phyloP scores from a whole-genome alignment of 2,329 filamentous ascomycete genomes.

The Verticillium tricorpus region DNA sequence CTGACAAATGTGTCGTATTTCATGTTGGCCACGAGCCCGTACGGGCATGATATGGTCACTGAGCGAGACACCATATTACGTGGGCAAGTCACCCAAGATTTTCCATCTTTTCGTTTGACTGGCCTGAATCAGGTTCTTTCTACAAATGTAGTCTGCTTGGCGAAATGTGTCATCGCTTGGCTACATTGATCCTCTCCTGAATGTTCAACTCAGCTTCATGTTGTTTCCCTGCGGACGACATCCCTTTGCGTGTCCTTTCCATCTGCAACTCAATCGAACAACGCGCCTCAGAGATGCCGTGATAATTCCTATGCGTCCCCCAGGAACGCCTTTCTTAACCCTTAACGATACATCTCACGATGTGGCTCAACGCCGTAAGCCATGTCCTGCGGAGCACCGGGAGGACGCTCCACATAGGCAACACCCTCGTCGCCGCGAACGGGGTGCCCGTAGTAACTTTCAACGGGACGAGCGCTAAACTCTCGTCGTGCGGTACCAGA shows the following conservation, averaged over 20 bases:
- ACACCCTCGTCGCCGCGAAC: conserved; percentile 31
- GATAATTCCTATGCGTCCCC: not conserved
- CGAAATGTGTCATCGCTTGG: too few species aligned
- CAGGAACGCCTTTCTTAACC: not conserved
- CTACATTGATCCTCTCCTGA: too few species aligned
- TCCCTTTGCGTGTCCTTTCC: too few species aligned
- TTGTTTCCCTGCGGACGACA: too few species aligned
- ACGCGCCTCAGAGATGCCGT: not conserved
- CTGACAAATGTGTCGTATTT: not conserved
- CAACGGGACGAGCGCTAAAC: conserved; percentile 37
- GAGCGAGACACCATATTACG: too few species aligned
- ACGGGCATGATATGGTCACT: too few species aligned
- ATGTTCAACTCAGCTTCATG: too few species aligned
- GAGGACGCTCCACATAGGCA: conserved; percentile 37
- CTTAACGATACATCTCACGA: conserved; percentile 29
- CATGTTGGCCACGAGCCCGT: not conserved
- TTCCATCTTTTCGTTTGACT: too few species aligned
- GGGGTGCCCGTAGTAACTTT: conserved; percentile 38
- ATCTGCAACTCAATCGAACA: too few species aligned
- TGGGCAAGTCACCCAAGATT: too few species aligned
- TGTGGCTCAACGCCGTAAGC: conserved; percentile 39
- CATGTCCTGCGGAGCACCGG: conserved; percentile 35
- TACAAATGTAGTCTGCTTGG: too few species aligned
- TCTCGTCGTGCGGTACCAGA: conserved; percentile 25
- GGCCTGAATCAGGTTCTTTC: too few species aligned